Percentiles rank a stretch among this genome's conserved stretches.
These are phyloP conservation scores for Wickerhamomyces rabaulensis DNA, from an alignment of 805 yeast species.

Conservation along the genomic window DNA sequence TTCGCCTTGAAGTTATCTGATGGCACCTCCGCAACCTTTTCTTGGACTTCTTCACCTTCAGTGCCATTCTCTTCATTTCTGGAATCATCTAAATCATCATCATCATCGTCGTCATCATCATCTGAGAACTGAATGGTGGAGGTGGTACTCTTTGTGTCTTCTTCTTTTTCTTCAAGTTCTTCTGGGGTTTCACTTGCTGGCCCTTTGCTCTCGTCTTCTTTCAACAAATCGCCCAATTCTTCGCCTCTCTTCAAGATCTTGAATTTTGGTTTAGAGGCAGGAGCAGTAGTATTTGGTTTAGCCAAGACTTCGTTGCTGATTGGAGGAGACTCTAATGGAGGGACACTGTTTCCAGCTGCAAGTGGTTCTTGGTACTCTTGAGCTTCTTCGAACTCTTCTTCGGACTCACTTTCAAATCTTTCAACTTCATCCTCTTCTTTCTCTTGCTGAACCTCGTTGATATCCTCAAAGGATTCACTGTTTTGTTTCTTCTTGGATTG, in stretches of 20 bases:
- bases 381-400: not conserved
- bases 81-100: conserved; percentile 5
- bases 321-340: conserved; percentile 1
- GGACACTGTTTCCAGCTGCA: conserved; percentile 2
- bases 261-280: conserved; percentile 16
- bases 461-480: conserved; percentile 21
- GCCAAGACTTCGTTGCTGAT: not conserved
- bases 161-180: not conserved
- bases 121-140: conserved; percentile 20
- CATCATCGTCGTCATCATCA: conserved; percentile 13
- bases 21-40: not conserved
- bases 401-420: conserved; percentile 5
- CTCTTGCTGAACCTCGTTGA: conserved; percentile 18
- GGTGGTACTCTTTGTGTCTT: conserved; percentile 8
- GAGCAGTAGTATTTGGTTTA: not conserved
- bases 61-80: not conserved
- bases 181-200: not conserved
- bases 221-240: conserved; percentile 19
- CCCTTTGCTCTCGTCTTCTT: not conserved
- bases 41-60: not conserved
- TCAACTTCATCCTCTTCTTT: conserved; percentile 12
- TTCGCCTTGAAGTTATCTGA: not conserved
- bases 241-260: conserved; percentile 34
- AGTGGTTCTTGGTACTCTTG: conserved; percentile 1
- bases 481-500: conserved; percentile 11